Percentiles rank a stretch among this genome's conserved stretches.
Conservation (phyloP, 1,139 yeast species). For the Debaryomycetaceae sp. region DNA sequence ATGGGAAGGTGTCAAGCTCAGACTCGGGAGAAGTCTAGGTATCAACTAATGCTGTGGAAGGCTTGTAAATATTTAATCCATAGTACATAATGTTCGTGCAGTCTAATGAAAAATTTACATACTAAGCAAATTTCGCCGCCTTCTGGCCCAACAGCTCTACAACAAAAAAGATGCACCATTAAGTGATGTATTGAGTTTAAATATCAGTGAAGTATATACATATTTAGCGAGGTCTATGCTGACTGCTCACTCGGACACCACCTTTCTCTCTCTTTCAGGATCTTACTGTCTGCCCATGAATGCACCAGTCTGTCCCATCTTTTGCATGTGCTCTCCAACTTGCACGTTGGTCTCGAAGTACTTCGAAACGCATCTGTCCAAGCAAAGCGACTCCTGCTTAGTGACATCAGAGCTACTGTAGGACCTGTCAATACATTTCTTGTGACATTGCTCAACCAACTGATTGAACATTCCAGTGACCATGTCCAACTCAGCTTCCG, state of each 20-base stretch:
- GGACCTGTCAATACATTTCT: slow-evolving; percentile 69
- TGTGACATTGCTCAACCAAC: slow-evolving; percentile 78
- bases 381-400: slow-evolving; percentile 84
- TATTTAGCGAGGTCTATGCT: background rate
- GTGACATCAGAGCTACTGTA: slow-evolving; percentile 76
- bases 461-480: slow-evolving; percentile 97
- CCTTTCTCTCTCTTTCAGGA: background rate
- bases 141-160: too few species aligned
- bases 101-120: background rate
- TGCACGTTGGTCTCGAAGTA: slow-evolving; percentile 94
- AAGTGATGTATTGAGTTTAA: background rate
- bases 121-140: background rate
- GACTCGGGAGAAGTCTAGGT: slow-evolving; percentile 61
- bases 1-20: slow-evolving; percentile 72
- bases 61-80: background rate
- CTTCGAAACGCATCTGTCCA: slow-evolving; percentile 96
- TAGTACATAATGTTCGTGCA: background rate
- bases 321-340: slow-evolving; percentile 90
- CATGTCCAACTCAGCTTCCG: slow-evolving; percentile 93
- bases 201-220: background rate
- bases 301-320: slow-evolving; percentile 59
- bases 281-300: slow-evolving; percentile 47
- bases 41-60: slow-evolving; percentile 10
- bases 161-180: background rate
- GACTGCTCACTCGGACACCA: slow-evolving; percentile 1